phyloP scores from a whole-genome alignment of 371 early-diverging fungal species.

The Dipsacomyces acuminosporus region DNA sequence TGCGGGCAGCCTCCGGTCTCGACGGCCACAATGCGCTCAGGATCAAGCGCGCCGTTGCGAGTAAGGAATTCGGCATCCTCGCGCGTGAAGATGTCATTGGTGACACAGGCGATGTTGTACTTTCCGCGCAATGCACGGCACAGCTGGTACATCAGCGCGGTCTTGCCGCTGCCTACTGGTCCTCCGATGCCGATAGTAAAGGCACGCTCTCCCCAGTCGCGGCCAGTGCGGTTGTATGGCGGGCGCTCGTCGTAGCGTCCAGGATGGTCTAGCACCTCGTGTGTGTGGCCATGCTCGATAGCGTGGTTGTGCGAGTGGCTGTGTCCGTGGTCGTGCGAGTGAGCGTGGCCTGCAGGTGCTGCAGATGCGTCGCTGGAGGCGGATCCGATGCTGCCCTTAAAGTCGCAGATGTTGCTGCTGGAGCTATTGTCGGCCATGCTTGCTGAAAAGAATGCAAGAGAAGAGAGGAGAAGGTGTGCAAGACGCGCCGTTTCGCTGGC shows the following conservation, averaged over 20 bases:
- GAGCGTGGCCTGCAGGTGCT: constrained; percentile 27
- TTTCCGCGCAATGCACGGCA: constrained; percentile 73
- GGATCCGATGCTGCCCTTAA: constrained; percentile 19
- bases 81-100: constrained; percentile 82
- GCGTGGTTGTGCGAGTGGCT: constrained; percentile 54
- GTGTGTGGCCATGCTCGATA: constrained; percentile 78
- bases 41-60: constrained; percentile 76
- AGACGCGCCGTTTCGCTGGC: no score
- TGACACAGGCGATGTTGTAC: constrained; percentile 80
- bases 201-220: constrained; percentile 87
- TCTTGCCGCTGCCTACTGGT: constrained; percentile 94
- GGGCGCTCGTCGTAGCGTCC: constrained; percentile 78
- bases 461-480: no score
- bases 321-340: constrained; percentile 40
- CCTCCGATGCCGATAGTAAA: constrained; percentile 95
- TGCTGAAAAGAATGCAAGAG: no score
- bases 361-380: constrained; percentile 19
- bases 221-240: constrained; percentile 59
- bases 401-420: constrained; percentile 20
- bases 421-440: not conserved
- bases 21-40: constrained; percentile 82
- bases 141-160: constrained; percentile 87
- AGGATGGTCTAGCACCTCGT: constrained; percentile 84
- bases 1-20: constrained; percentile 96
- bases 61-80: constrained; percentile 93